Evolutionary conservation across 2,329 filamentous ascomycete genomes (phyloP).

Genomic region (Pezicula neosporulosa): DNA sequence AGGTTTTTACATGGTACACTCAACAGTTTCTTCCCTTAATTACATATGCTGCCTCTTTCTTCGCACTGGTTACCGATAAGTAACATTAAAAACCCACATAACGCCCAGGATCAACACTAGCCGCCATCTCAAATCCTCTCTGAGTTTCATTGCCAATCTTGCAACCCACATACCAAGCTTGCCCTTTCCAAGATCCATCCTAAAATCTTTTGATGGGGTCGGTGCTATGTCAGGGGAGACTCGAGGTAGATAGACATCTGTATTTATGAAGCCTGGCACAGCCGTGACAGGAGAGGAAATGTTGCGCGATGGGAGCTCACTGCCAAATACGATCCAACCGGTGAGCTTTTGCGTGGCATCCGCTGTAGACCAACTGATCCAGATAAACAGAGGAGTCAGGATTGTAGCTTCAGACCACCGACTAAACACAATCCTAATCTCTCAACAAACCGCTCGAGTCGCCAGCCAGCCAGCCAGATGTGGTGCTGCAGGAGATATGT

Average conservation of each 20-base stretch:
- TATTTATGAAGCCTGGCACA: neutral
- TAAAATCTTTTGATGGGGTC: neutral
- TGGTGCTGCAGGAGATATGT: constrained; percentile 59
- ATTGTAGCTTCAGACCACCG: constrained; percentile 34
- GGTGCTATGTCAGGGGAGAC: neutral
- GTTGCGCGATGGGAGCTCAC: neutral
- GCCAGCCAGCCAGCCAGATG: constrained; percentile 56
- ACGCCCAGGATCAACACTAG: constrained; percentile 6
- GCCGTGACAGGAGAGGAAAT: neutral
- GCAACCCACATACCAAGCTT: constrained; percentile 7
- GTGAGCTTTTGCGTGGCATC: constrained; percentile 34
- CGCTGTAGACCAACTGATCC: constrained; percentile 34
- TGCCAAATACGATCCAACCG: constrained; percentile 31
- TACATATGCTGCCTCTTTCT: too few relatives aligned
- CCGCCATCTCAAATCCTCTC: constrained; percentile 4
- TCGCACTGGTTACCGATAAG: constrained; percentile 3
- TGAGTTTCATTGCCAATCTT: constrained; percentile 2
- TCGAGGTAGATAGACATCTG: neutral
- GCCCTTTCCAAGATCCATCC: neutral
- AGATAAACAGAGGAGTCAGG: constrained; percentile 39
- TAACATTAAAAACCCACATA: constrained; percentile 13
- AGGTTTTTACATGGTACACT: too few relatives aligned
- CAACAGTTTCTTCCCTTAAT: too few relatives aligned
- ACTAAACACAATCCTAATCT: constrained; percentile 25
- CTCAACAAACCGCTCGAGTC: constrained; percentile 51